Evolutionary conservation across 345 rosid species (phyloP), one percentile per base, ranked within the genome.

Genomic region (Aquilaria malaccensis): DNA sequence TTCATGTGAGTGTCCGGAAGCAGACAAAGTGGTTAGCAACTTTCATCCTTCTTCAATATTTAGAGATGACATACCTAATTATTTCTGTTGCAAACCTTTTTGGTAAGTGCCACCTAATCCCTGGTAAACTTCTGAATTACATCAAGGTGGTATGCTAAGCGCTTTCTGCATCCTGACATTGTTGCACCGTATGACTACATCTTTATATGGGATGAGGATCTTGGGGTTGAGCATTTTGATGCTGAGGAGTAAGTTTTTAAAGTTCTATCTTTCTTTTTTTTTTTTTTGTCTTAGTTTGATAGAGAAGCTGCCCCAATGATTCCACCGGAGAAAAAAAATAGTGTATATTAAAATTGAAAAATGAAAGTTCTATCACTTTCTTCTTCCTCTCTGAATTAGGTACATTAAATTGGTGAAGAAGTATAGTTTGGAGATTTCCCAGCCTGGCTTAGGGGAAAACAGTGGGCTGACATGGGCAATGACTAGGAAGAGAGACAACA

Each of bases 151-250:
- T 90, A 81, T 50, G 93, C 93, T 7, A 94, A 94, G 72, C 86
- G 99, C 15, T 90, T 94, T 81, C 84, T 94, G 62, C 99, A 90
- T 73, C 99, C 99, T 2, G 92, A 86, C 73, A 79, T 94, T 66
- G 82, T 90, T 64, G 81, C 93, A 7, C 72, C 91, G 7, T 94
- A 88, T 69, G 99, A 94, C 11, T 90, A 94, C 74, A 85, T 94
- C 55, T 94, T 94, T 62, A 67, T 94, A 37, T 94, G 97, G 99
- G 99, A 94, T 45, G 97, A 94, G 72, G 99, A 94, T 86, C 93
- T 94, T 60, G 97, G 99, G 13, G 75, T 90, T 58, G 95, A 90
- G 50, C 67, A 90, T 77, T 94, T 90, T 59, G 75, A 90, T 67
- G 81, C 89, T 0, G 99, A 88, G 55, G 79, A 94, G 99, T 94